These are phyloP conservation scores for Saccharomycopsis phalli DNA, from an alignment of 1,139 yeast genomes.

Conservation along the genomic window DNA sequence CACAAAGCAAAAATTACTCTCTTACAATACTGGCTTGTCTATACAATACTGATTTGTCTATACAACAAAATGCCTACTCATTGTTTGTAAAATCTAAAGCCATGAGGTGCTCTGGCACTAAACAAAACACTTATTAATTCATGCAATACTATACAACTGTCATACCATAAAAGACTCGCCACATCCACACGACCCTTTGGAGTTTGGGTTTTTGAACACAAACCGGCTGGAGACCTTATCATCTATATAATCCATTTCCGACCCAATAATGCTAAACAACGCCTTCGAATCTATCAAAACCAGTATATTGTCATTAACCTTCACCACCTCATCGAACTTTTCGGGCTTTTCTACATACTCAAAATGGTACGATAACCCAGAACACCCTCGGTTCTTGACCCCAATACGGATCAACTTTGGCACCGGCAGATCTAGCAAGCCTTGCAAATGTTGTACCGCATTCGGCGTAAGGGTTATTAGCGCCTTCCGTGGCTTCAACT, in stretches of 20 bases:
- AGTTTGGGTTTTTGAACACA: conserved; percentile 89
- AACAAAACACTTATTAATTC: no score
- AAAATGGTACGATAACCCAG: conserved; percentile 84
- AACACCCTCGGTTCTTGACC: conserved; percentile 93
- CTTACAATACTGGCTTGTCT: no score
- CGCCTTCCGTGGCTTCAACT: conserved; percentile 78
- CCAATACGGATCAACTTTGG: conserved; percentile 89
- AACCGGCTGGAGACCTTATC: conserved; percentile 84
- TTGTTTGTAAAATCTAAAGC: no score
- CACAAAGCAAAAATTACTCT: no score
- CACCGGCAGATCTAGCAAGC: conserved; percentile 65
- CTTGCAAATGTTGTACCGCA: conserved; percentile 64
- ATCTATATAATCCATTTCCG: conserved; percentile 98
- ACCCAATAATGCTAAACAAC: conserved; percentile 86
- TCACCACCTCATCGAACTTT: conserved; percentile 86
- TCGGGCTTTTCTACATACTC: conserved; percentile 88
- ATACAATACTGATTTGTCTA: no score
- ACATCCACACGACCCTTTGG: conserved; percentile 97
- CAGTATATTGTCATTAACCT: conserved; percentile 79
- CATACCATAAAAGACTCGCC: conserved; percentile 94
- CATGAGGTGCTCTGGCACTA: not conserved
- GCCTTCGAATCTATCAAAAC: conserved; percentile 94
- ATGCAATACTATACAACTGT: no score
- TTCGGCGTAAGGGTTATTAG: conserved; percentile 68
- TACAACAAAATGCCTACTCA: no score